Conservation (phyloP, 2,329 filamentous ascomycete genomes). For the Neofusicoccum laricinum region DNA sequence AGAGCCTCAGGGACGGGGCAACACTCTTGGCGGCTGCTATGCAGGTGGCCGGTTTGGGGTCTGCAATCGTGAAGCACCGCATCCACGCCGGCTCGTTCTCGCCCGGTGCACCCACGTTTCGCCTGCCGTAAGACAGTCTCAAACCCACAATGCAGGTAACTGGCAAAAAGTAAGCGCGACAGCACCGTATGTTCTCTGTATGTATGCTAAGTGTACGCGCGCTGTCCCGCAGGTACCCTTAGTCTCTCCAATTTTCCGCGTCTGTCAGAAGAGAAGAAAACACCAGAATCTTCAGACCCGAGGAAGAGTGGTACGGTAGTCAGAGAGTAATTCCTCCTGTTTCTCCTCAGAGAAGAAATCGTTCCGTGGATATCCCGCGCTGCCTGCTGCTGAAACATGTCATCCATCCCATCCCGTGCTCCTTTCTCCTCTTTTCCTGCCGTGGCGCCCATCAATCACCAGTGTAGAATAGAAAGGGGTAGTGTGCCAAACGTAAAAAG, state of each 20-base stretch:
- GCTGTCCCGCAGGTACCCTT: background rate
- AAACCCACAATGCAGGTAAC: background rate
- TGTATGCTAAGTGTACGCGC: background rate
- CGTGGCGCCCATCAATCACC: background rate
- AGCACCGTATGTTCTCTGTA: background rate
- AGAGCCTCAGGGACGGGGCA: background rate
- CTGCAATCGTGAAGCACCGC: background rate
- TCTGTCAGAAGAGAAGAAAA: background rate
- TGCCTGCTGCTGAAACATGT: background rate
- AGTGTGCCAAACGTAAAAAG: conserved; percentile 1
- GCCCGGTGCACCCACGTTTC: background rate
- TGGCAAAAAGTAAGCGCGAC: background rate
- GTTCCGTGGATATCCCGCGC: background rate
- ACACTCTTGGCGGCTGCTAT: background rate
- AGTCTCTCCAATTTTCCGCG: background rate
- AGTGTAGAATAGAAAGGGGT: background rate
- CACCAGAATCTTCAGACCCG: background rate
- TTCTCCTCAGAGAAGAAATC: background rate
- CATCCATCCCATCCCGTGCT: conserved; percentile 2
- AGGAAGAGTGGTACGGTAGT: background rate
- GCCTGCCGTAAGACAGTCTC: background rate
- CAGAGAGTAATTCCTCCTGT: background rate
- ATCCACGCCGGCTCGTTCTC: background rate
- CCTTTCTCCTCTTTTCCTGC: conserved; percentile 13
- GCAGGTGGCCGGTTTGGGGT: background rate